These are phyloP conservation scores for Hypoxylon sp. DNA, from an alignment of 2,329 filamentous ascomycete genomes.

Conservation along the genomic window DNA sequence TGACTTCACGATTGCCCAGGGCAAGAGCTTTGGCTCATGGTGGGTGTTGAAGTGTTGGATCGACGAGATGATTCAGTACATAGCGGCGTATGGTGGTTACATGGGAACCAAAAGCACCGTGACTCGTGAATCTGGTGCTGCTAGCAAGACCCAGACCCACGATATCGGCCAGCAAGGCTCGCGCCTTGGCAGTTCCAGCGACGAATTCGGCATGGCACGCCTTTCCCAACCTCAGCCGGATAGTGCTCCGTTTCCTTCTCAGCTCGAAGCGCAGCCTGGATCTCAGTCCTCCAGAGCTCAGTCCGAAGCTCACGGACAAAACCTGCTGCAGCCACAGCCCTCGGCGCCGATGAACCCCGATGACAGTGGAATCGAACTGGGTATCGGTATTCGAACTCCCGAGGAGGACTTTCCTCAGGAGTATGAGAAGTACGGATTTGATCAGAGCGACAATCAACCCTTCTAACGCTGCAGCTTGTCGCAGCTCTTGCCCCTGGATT, in stretches of 20 bases:
- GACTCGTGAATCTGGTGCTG: slow-evolving; percentile 47
- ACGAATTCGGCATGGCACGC: slow-evolving; percentile 59
- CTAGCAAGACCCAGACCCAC: slow-evolving; percentile 52
- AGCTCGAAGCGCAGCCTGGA: slow-evolving; percentile 49
- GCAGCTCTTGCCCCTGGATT: slow-evolving; percentile 5
- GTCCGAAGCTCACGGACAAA: slow-evolving; percentile 58
- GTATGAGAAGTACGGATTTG: slow-evolving; percentile 65
- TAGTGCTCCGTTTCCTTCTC: slow-evolving; percentile 62
- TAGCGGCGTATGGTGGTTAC: slow-evolving; percentile 91
- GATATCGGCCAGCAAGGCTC: slow-evolving; percentile 53
- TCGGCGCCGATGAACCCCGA: slow-evolving; percentile 64
- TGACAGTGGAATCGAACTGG: slow-evolving; percentile 75
- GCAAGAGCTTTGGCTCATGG: slow-evolving; percentile 88
- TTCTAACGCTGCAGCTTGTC: slow-evolving; percentile 42
- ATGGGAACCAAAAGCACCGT: slow-evolving; percentile 68
- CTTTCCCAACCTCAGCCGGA: slow-evolving; percentile 62
- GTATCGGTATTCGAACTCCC: slow-evolving; percentile 69
- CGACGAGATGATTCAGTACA: slow-evolving; percentile 92
- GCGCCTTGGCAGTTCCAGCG: slow-evolving; percentile 60
- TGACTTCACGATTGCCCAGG: slow-evolving; percentile 82
- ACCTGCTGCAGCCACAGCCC: slow-evolving; percentile 52
- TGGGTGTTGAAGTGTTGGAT: slow-evolving; percentile 97
- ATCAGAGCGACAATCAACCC: slow-evolving; percentile 52
- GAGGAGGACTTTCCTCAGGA: slow-evolving; percentile 69
- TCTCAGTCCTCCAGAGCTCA: slow-evolving; percentile 38